Evolutionary conservation across 768 basidiomycete genomes (phyloP).

Genomic region (Mrakia gelida): DNA sequence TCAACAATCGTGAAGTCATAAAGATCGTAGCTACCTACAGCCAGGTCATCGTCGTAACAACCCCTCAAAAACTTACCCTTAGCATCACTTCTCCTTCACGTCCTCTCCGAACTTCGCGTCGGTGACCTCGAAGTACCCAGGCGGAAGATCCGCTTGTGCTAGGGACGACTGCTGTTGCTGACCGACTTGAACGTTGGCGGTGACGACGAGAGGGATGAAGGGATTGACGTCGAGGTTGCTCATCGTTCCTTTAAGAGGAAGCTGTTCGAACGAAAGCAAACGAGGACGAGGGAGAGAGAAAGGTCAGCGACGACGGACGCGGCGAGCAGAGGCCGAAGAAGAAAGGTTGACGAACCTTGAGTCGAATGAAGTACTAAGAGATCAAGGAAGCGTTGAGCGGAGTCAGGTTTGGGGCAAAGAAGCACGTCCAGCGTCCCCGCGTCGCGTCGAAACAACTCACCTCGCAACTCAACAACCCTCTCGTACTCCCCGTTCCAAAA

Average conservation of each 20-base stretch:
- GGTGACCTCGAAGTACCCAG: not conserved
- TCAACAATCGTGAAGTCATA: too few relatives aligned
- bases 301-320: not conserved
- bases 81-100: not conserved
- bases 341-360: not conserved
- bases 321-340: not conserved
- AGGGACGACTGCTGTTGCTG: not conserved
- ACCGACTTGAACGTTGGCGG: not conserved
- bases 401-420: not conserved
- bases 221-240: not conserved
- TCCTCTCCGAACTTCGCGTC: not conserved
- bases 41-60: too few relatives aligned
- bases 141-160: not conserved
- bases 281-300: not conserved
- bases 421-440: too few relatives aligned
- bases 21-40: not conserved
- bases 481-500: not conserved
- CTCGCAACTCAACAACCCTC: slow-evolving; percentile 3
- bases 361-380: not conserved
- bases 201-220: not conserved
- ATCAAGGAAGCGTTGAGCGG: not conserved
- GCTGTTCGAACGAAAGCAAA: not conserved
- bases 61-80: too few relatives aligned
- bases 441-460: not conserved
- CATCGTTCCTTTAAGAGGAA: not conserved